Conservation (phyloP, 1,284 basidiomycete species). For the Boletus semigastroideus region DNA sequence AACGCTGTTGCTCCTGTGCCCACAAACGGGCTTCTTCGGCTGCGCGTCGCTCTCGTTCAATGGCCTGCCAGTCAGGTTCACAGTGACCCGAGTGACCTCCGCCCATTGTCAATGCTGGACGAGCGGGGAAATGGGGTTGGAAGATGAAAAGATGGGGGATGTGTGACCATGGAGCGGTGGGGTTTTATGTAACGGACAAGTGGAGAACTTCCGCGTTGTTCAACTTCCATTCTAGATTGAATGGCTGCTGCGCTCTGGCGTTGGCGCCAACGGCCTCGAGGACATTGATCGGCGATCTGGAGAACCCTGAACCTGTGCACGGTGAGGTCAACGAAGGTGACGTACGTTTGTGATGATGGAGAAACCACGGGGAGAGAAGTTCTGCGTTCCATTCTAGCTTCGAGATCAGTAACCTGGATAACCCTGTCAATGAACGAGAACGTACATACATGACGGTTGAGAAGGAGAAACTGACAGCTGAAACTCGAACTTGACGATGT, state of each 20-base stretch:
- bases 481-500: too few relatives aligned
- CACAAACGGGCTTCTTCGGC: slow-evolving; percentile 24
- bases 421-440: too few relatives aligned
- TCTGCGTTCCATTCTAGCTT: too few relatives aligned
- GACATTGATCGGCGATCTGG: not conserved
- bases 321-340: too few relatives aligned
- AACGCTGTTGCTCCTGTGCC: slow-evolving; percentile 26
- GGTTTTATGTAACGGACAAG: not conserved
- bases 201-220: not conserved
- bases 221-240: not conserved
- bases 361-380: too few relatives aligned
- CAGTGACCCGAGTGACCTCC: slow-evolving; percentile 29
- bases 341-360: too few relatives aligned
- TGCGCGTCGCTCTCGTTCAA: slow-evolving; percentile 19
- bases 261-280: not conserved
- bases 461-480: too few relatives aligned
- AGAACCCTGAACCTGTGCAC: not conserved
- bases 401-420: too few relatives aligned
- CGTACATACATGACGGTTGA: too few relatives aligned
- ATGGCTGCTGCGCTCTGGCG: not conserved
- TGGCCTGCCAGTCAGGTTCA: slow-evolving; percentile 30
- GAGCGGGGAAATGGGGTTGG: not conserved
- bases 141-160: not conserved
- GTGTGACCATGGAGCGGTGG: not conserved
- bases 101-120: slow-evolving; percentile 20